Evolutionary conservation across 2,329 filamentous ascomycete species (phyloP), one percentile per base, ranked within the genome.

Genomic region (Alternaria metachromatica): DNA sequence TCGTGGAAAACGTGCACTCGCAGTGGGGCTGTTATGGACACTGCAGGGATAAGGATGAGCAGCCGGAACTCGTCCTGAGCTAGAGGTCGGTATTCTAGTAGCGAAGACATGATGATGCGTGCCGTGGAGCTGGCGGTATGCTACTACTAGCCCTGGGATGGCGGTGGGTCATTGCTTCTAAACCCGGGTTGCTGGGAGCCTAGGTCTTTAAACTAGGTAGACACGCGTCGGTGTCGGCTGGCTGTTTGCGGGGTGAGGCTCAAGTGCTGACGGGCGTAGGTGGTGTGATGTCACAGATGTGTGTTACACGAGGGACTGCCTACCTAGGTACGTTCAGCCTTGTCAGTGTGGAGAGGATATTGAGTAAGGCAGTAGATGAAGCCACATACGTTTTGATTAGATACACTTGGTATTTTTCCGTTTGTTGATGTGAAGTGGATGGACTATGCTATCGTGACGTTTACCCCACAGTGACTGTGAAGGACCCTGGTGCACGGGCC

Each of bases 301-400:
- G 37, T 18, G 37, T 0, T 0, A 18, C 2, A 41, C 15, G 3
- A n/a, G 4, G 37, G 1, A 6, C 37, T 41, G 37, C 37, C 15
- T 30, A 28, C 26, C 26, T 28, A 28, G 26, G 26, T 41, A 3
- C n/a, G n/a, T 41, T 41, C 37, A 41, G 37, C 37, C 37, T 41
- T 18, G 2, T 3, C 5, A 41, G 37, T 0, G n/a, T 41, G 3
- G 37, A 41, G 0, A 2, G 1, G 6, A 6, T 0, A 2, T 41
- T 18, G 37, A 11, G 3, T 6, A 9, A 2, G 37, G 5, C 26
- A 1, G 10, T 11, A 10, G 33, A 5, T 10, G 8, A 10, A 18
- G 9, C n/a, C 8, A 41, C 37, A 10, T 4, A 0, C 18, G 37
- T 11, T 41, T 0, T 11, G 37, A 11, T 4, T 0, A 18, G 37